Conservation (phyloP, 2,329 filamentous ascomycete species). For the Botryosphaeria agaves region DNA sequence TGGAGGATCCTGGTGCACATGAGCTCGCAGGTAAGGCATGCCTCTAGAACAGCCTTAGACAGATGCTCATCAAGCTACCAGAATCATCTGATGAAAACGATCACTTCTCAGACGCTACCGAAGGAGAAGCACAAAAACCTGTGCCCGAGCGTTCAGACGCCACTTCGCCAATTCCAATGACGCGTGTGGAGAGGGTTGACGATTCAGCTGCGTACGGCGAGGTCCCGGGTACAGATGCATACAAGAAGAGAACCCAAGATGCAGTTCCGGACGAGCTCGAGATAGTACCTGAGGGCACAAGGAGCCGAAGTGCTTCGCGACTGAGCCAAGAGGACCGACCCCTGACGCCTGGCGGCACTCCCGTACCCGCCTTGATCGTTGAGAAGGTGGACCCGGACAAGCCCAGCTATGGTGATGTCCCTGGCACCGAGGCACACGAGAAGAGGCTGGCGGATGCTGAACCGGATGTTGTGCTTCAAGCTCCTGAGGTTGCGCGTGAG, state of each 20-base stretch:
- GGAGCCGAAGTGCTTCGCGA: constrained; percentile 22
- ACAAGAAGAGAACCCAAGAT: constrained; percentile 38
- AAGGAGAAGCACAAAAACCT: constrained; percentile 29
- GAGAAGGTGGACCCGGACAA: constrained; percentile 40
- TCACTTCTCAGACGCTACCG: constrained; percentile 48
- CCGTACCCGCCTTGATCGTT: constrained; percentile 41
- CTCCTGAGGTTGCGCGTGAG: constrained; percentile 21
- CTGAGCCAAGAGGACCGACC: constrained; percentile 26
- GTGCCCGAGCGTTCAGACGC: constrained; percentile 21
- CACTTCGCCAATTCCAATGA: constrained; percentile 39
- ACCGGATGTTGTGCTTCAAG: constrained; percentile 38
- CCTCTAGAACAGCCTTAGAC: no score
- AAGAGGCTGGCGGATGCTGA: constrained; percentile 39
- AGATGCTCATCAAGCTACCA: no score
- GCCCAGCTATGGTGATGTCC: constrained; percentile 42
- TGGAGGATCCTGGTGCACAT: constrained; percentile 38
- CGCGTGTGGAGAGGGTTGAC: constrained; percentile 46
- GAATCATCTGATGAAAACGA: constrained; percentile 22
- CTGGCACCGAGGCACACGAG: constrained; percentile 40
- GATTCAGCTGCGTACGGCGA: constrained; percentile 40
- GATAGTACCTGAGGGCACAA: constrained; percentile 30
- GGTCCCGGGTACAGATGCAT: constrained; percentile 42
- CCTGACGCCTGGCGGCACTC: constrained; percentile 31
- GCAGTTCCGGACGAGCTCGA: constrained; percentile 48
- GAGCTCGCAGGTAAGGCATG: constrained; percentile 20